Evolutionary conservation across 257 asterid genomes (phyloP), one percentile per base, ranked within the genome.

Genomic region (Solanum pimpinellifolium): DNA sequence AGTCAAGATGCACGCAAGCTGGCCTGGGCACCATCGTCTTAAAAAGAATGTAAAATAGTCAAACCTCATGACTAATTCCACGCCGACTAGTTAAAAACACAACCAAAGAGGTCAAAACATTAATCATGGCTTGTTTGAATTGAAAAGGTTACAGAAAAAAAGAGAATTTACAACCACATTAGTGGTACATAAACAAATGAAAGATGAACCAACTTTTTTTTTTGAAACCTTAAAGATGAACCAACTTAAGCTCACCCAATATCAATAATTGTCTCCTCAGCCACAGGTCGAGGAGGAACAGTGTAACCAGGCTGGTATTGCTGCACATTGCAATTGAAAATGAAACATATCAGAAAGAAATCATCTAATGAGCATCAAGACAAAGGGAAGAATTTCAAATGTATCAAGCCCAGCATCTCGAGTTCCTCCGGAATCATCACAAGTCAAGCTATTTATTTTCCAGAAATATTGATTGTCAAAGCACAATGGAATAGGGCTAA

Each of bases 231-330:
- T 33, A 62, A 84, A 87, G 83, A 86, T 42, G 81, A 73, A 73
- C 29, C 37, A 70, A 85, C 62, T 20, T 47, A 89, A 41, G 10
- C 90, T 92, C 91, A 96, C 99, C 99, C 99, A 56, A 97, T 94
- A 93, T 96, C 99, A 60, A 97, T 93, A 83, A 93, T 86, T 69
- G 99, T 93, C 89, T 97, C 99, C 66, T 92, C 98, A 4, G 96
- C 87, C 83, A 91, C 95, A 76, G 98, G 94, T 18, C 95, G 94
- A 75, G 98, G 98, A 87, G 95, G 89, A 76, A 98, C 95, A 83
- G 96, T 95, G 89, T 97, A 97, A 86, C 98, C 98, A 90, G 98
- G 92, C 81, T 94, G 95, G 91, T 97, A 97, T 84, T 90, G 92
- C 99, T 97, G 94, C 92, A 92, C 11, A 85, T 65, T 85, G 85